A percentile compares a stretch with the other conserved stretches of the same genome.
phyloP scores from a whole-genome alignment of 148 eudicot genomes.

The Fagopyrum esculentum region DNA sequence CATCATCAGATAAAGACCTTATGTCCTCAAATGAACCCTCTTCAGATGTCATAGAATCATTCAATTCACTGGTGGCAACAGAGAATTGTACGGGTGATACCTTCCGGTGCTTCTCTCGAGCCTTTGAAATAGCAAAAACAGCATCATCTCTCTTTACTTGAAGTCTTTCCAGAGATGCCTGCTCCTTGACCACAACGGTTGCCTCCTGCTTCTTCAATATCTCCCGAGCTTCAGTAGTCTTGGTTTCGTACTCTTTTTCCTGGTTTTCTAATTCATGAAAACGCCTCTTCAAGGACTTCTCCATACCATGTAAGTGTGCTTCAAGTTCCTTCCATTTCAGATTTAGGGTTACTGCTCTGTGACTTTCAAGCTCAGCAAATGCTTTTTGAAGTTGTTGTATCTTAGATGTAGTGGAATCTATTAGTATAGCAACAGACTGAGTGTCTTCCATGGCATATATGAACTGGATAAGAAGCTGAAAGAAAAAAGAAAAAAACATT shows the following conservation, averaged over 20 bases:
- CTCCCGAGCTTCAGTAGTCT: conserved; percentile 54
- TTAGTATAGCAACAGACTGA: conserved; percentile 50
- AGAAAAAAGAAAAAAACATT: background rate
- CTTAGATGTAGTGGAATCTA: conserved; percentile 84
- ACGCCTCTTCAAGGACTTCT: conserved; percentile 94
- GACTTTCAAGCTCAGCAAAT: conserved; percentile 97
- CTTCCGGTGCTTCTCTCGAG: conserved; percentile 61
- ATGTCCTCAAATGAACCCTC: conserved; percentile 30
- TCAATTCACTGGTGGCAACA: conserved; percentile 28
- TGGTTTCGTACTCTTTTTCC: conserved; percentile 75
- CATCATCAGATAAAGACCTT: conserved; percentile 24
- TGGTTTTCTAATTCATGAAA: conserved; percentile 92
- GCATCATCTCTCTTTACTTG: conserved; percentile 98
- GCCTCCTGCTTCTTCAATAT: conserved; percentile 63
- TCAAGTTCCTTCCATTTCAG: conserved; percentile 97
- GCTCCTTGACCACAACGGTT: conserved; percentile 75
- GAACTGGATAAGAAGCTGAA: conserved; percentile 20
- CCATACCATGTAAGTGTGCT: conserved; percentile 93
- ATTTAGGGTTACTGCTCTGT: conserved; percentile 78
- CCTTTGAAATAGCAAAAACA: conserved; percentile 58
- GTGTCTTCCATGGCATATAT: conserved; percentile 62
- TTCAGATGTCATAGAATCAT: conserved; percentile 39
- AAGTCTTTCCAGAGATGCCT: conserved; percentile 64
- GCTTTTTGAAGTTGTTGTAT: conserved; percentile 98
- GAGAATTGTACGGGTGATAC: conserved; percentile 30